phyloP scores from a whole-genome alignment of 1,139 yeast genomes.

The Sugiyamaella castrensis region DNA sequence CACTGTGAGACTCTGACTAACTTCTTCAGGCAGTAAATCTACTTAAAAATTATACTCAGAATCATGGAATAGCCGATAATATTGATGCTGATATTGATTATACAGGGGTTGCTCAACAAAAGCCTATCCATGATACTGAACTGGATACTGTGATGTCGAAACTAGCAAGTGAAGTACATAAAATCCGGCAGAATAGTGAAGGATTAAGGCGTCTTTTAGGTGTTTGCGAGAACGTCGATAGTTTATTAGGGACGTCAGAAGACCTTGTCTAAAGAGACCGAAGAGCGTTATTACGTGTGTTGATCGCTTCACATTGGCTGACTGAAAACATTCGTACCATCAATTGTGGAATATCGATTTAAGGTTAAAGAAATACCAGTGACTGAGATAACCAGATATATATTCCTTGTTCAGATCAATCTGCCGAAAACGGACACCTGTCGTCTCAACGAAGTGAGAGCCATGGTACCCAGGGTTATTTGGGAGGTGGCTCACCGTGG shows the following conservation, averaged over 20 bases:
- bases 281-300: no score
- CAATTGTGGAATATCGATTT: no score
- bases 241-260: background rate
- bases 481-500: no score
- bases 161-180: background rate
- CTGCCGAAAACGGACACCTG: no score
- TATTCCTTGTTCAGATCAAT: no score
- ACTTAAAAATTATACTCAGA: background rate
- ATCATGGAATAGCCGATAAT: background rate
- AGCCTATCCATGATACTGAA: background rate
- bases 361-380: no score
- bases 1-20: background rate
- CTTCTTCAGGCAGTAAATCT: background rate
- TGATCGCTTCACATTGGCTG: no score
- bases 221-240: constrained; percentile 2
- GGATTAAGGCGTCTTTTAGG: background rate
- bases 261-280: background rate
- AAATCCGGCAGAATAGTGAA: background rate
- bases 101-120: background rate
- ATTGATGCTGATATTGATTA: constrained; percentile 6
- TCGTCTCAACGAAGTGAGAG: no score
- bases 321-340: no score
- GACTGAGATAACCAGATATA: no score
- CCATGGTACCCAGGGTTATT: no score
- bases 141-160: constrained; percentile 3